Base-by-base conservation (phyloP, 495 filamentous ascomycete species). In the Trichoderma reesei region DNA sequence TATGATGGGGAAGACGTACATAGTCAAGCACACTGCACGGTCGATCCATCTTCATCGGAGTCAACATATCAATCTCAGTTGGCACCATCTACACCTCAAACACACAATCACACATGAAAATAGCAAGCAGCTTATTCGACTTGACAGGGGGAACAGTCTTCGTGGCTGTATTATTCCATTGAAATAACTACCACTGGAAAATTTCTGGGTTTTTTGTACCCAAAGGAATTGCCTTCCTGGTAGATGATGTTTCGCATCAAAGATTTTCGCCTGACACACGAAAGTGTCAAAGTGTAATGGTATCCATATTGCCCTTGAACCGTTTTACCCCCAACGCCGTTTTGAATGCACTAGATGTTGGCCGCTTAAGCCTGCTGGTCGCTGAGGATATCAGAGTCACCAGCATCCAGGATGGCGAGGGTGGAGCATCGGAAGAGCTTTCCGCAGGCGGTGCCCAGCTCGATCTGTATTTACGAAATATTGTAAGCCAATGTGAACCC, bases 361-460 rank as follows among this genome's bases (percentile, higher is more conserved):
- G 51, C 70, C 64, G 64, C 65, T 72, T 87, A 89, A 70, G 82
- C 77, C 69, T 83, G 76, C 72, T 82, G 80, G 71, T 88, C 84
- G 79, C 77, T 84, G 70, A 98, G 83, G 78, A 98, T 97, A 80
- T 98, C 93, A 63, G 90, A 94, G 86, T 98, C 94, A 88, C 94
- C 94, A 77, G 91, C 92, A 79, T 97, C 92, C 51, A 98, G 79
- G 75, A 97, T 87, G 66, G 92, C 86, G 91, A 98, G 95, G 73
- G 91, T 95, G 62, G 88, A 89, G 84, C 91, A 96, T 64, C 86
- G 79, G 84, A 88, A 89, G 69, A 96, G 86, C 79, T 95, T 95
- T 78, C 91, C 91, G 78, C 89, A 91, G 59, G 63, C 63, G 70
- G 91, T 96, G 66, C 94, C 94, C 64, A 98, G 83, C 79, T 98